Evolutionary conservation across 108 stramenopile genomes (phyloP), one percentile per base, ranked within the genome.

Genomic region (Poteriospumella lacustris): DNA sequence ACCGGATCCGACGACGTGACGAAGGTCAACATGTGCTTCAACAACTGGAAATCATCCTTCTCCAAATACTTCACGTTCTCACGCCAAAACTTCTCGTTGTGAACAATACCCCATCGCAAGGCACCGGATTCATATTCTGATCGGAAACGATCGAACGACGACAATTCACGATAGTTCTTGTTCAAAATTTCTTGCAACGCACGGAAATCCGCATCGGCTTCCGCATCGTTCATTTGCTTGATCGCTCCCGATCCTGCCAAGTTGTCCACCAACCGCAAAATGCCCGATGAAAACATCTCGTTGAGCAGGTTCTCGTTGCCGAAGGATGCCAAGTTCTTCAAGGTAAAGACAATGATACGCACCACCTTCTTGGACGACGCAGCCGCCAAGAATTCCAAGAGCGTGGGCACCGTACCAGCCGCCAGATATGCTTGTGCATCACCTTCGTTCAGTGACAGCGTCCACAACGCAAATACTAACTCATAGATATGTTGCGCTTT

Each of bases 11-110:
- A 5, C 28, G 3, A 12, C 5, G 29, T 9, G 3, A 70, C 2
- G 31, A 28, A 38, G 12, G 3, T 42, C 12, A 43, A n/a, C 43
- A 70, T 33, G 58, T 86, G 75, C 80, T 95, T 91, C 39, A 87
- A 29, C 39, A 79, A 42, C 34, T 78, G 75, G 76, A 88, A 87
- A 58, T 85, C 81, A 62, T 87, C 81, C 33, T 80, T 34, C 81
- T 87, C 85, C 31, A 85, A 44, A 58, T 43, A 44, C 44, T 82
- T 76, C 0, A 62, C 85, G 68, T 87, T 85, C 80, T 87, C 86
- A 44, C 79, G 75, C 86, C 86, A 95, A 82, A 97, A 97, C 40
- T 92, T 92, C 68, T 95, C 94, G 5, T 92, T 91, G 86, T 97
- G 96, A 31, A 89, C 81, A 26, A 92, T 90, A 69, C 96, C 95